Evolutionary conservation across 805 yeast species (phyloP).

Genomic region (Sugiyamaella chiloensis): DNA sequence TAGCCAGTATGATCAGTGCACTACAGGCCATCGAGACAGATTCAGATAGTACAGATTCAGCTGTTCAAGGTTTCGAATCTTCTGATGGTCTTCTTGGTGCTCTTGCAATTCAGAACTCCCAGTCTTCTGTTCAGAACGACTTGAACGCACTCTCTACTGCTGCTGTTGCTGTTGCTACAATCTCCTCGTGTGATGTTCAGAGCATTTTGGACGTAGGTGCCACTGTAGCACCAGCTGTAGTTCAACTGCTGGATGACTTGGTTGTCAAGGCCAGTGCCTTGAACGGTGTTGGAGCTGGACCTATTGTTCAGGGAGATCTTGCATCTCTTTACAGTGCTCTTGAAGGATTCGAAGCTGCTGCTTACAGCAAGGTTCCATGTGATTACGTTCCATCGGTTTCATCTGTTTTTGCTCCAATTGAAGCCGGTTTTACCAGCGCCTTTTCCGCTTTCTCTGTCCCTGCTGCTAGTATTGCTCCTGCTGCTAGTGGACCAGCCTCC

Average conservation of each 20-base stretch:
- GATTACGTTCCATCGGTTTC: conserved; percentile 15
- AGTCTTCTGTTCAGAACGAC: conserved; percentile 23
- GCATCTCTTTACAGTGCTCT: conserved; percentile 21
- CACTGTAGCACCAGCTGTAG: conserved; percentile 11
- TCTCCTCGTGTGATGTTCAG: conserved; percentile 14
- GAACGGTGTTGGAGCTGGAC: conserved; percentile 22
- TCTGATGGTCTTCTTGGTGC: conserved; percentile 30
- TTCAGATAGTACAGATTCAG: conserved; percentile 12
- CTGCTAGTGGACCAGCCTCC: conserved; percentile 4
- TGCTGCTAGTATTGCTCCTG: background rate
- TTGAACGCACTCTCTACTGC: conserved; percentile 17
- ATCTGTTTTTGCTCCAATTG: conserved; percentile 15
- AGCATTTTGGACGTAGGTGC: background rate
- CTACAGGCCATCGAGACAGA: conserved; percentile 16
- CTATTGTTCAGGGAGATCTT: conserved; percentile 27
- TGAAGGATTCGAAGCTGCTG: conserved; percentile 20
- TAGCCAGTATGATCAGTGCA: conserved; percentile 13
- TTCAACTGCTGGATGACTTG: conserved; percentile 24
- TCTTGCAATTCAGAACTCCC: conserved; percentile 28
- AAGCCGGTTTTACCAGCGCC: conserved; percentile 10
- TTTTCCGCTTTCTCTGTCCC: conserved; percentile 8
- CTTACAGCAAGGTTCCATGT: conserved; percentile 20
- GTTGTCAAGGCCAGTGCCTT: conserved; percentile 27
- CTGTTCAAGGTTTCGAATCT: conserved; percentile 9
- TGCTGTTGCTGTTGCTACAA: conserved; percentile 14